Conservation (phyloP, 352 stramenopile species). For the Pythium dissimile region DNA sequence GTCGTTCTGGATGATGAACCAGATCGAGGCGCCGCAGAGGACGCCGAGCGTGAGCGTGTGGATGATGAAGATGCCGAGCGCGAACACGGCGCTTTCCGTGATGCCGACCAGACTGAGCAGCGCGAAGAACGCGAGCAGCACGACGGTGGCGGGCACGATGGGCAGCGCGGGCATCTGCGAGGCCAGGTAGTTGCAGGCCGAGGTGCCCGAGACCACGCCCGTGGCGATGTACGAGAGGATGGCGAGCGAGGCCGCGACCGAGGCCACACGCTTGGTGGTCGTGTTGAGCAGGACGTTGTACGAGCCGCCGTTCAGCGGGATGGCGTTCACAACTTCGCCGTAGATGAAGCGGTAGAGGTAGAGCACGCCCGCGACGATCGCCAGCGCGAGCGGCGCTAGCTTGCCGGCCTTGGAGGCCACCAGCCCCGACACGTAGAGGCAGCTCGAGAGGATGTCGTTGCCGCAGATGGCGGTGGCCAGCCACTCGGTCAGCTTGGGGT, state of each 20-base stretch:
- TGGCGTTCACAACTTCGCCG: conserved; percentile 90
- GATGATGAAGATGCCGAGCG: conserved; percentile 89
- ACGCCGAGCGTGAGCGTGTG: conserved; percentile 84
- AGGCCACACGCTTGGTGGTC: conserved; percentile 91
- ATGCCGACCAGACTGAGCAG: conserved; percentile 91
- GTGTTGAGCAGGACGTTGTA: conserved; percentile 97
- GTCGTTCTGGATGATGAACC: conserved; percentile 82
- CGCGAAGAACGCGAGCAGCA: conserved; percentile 91
- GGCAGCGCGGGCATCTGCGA: conserved; percentile 70
- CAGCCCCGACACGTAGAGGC: conserved; percentile 86
- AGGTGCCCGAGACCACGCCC: conserved; percentile 86
- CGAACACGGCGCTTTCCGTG: conserved; percentile 89
- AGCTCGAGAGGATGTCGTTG: conserved; percentile 95
- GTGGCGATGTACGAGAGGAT: conserved; percentile 97
- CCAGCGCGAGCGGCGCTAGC: conserved; percentile 87
- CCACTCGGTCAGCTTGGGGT: conserved; percentile 90
- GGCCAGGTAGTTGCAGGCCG: conserved; percentile 83
- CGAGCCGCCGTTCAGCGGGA: conserved; percentile 93
- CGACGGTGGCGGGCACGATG: conserved; percentile 75
- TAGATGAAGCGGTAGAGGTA: conserved; percentile 94
- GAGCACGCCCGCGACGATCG: conserved; percentile 86
- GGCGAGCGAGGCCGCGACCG: conserved; percentile 90
- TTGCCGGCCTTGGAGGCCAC: conserved; percentile 87
- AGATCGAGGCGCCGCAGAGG: conserved; percentile 72
- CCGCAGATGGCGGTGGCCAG: conserved; percentile 93